Percentiles rank a stretch among this genome's conserved stretches.
Conservation (phyloP, 2,329 filamentous ascomycete species). For the Talaromyces amestolkiae region DNA sequence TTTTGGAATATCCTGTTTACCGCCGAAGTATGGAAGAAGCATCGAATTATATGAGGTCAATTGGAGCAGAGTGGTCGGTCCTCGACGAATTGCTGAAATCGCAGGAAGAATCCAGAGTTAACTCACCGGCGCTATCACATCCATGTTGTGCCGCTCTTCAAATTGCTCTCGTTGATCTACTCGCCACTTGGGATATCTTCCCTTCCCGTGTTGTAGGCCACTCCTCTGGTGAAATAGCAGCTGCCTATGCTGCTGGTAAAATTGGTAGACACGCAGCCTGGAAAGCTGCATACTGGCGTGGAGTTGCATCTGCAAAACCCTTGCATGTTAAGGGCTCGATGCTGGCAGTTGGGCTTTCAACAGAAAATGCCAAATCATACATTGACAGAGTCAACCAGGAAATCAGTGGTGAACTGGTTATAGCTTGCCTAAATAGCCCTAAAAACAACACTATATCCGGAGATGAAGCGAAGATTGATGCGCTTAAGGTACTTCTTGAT, state of each 20-base stretch:
- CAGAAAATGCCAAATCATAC: constrained; percentile 21
- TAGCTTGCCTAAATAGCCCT: constrained; percentile 32
- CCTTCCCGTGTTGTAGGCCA: constrained; percentile 30
- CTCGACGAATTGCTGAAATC: constrained; percentile 28
- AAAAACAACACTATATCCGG: constrained; percentile 31
- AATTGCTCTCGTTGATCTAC: constrained; percentile 32
- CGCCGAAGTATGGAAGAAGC: constrained; percentile 25
- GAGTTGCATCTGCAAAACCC: constrained; percentile 26
- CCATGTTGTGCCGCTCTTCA: constrained; percentile 32
- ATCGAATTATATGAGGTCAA: constrained; percentile 24
- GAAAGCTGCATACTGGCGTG: constrained; percentile 31
- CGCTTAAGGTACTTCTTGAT: constrained; percentile 25
- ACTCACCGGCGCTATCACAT: constrained; percentile 30
- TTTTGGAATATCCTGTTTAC: constrained; percentile 22
- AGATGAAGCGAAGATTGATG: constrained; percentile 27
- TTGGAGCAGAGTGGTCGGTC: constrained; percentile 28
- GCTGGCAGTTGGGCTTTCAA: constrained; percentile 29
- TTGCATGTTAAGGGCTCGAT: constrained; percentile 26
- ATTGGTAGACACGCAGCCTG: constrained; percentile 29
- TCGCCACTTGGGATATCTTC: constrained; percentile 26
- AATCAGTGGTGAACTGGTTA: constrained; percentile 24
- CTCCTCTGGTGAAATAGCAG: constrained; percentile 40
- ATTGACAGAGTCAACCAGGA: constrained; percentile 21
- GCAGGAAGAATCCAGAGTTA: constrained; percentile 23
- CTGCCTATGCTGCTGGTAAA: constrained; percentile 47